phyloP scores from a whole-genome alignment of 1,284 basidiomycete species.

The Psilocybe mexicana region DNA sequence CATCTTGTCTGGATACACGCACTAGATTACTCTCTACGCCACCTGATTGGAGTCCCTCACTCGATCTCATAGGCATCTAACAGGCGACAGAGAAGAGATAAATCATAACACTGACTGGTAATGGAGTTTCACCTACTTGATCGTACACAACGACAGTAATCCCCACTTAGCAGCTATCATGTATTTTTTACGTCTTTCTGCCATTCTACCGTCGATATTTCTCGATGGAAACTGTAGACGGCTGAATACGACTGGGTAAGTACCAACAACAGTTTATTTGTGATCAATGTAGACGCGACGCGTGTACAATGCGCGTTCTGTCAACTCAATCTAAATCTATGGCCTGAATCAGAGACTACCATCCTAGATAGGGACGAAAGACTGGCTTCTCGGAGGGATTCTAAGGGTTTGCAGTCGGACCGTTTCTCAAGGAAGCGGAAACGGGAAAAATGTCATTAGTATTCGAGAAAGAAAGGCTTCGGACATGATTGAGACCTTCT shows the following conservation, averaged over 20 bases:
- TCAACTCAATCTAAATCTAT: background rate
- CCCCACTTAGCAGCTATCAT: constrained; percentile 7
- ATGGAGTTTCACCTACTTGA: background rate
- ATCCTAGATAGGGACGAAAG: constrained; percentile 1
- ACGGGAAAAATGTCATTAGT: background rate
- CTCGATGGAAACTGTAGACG: constrained; percentile 1
- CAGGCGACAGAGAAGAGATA: background rate
- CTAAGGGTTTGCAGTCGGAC: constrained; percentile 8
- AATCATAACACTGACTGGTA: background rate
- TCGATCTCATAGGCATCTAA: constrained; percentile 2
- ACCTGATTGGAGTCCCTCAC: constrained; percentile 7
- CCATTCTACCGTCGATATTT: constrained; percentile 10
- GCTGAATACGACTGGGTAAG: background rate
- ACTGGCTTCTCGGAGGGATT: constrained; percentile 10
- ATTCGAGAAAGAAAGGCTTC: constrained; percentile 2
- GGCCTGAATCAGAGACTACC: background rate
- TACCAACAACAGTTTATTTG: background rate
- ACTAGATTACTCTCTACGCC: constrained; percentile 20
- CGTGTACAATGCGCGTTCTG: background rate
- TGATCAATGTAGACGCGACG: background rate
- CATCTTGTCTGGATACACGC: constrained; percentile 17
- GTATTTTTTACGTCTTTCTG: constrained; percentile 18
- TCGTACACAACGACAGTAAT: background rate
- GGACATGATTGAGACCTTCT: background rate
- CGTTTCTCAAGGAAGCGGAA: constrained; percentile 6